Evolutionary conservation across 331 rosid species (phyloP).

Genomic region (Acacia concinna): DNA sequence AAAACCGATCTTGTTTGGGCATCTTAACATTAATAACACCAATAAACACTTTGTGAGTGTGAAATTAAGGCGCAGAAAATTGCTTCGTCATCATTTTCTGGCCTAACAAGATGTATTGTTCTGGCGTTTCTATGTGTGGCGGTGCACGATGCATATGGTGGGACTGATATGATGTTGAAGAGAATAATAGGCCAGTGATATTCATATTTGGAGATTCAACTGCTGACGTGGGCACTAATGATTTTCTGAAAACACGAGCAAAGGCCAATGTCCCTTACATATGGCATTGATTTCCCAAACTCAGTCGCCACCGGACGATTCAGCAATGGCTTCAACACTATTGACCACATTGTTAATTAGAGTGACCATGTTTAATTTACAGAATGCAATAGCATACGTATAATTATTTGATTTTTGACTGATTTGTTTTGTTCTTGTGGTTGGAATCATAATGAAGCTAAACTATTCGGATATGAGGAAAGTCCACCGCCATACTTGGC

Average conservation of each 20-base stretch:
- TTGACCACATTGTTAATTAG: conserved; percentile 46
- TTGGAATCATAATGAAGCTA: conserved; percentile 14
- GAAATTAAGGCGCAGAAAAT: conserved; percentile 7
- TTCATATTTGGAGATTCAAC: conserved; percentile 64
- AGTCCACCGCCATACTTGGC: conserved; percentile 55
- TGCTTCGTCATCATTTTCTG: conserved; percentile 2
- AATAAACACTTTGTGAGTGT: background rate
- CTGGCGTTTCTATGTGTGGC: conserved; percentile 4
- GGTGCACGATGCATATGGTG: background rate
- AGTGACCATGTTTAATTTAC: background rate
- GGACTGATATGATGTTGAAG: background rate
- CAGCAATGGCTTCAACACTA: conserved; percentile 58
- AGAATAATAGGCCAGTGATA: conserved; percentile 4
- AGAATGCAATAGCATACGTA: background rate
- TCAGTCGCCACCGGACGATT: conserved; percentile 55
- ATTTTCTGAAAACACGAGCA: conserved; percentile 25
- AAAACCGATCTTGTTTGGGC: background rate
- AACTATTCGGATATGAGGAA: conserved; percentile 36
- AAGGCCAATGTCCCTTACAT: conserved; percentile 36
- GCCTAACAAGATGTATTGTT: background rate
- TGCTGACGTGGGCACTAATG: conserved; percentile 59
- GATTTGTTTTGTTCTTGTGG: background rate
- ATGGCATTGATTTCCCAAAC: conserved; percentile 47
- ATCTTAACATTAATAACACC: background rate
- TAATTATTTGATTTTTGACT: background rate